These are phyloP conservation scores for Tolypocladium sp. DNA, from an alignment of 2,329 filamentous ascomycete genomes.

Conservation along the genomic window DNA sequence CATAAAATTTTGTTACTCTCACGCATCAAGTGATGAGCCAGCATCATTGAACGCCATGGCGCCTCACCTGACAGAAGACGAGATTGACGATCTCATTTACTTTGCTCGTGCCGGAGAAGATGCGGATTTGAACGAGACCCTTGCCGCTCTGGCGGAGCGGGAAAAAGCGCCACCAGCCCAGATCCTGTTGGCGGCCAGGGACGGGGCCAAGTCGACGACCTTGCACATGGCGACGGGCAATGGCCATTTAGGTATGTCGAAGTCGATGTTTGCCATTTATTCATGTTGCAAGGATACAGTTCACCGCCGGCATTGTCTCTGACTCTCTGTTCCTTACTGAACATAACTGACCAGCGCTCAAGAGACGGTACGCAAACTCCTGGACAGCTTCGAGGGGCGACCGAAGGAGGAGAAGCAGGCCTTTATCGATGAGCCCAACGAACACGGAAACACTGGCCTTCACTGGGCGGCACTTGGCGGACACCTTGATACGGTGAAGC, in stretches of 20 bases:
- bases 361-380: slow-evolving; percentile 36
- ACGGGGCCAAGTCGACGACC: slow-evolving; percentile 68
- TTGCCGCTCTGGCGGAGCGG: slow-evolving; percentile 52
- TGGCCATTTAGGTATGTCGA: slow-evolving; percentile 63
- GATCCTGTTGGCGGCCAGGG: slow-evolving; percentile 61
- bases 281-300: not conserved
- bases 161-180: slow-evolving; percentile 51
- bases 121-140: slow-evolving; percentile 50
- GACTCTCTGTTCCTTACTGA: not conserved
- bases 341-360: not conserved
- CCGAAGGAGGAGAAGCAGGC: slow-evolving; percentile 33
- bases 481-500: slow-evolving; percentile 70
- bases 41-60: slow-evolving; percentile 25
- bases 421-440: slow-evolving; percentile 63
- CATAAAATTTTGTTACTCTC: slow-evolving; percentile 18
- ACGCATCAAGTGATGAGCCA: slow-evolving; percentile 2
- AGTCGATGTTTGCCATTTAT: not conserved
- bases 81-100: slow-evolving; percentile 89
- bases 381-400: slow-evolving; percentile 31
- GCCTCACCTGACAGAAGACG: slow-evolving; percentile 58
- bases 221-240: slow-evolving; percentile 93
- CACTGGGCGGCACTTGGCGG: slow-evolving; percentile 93
- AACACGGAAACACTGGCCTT: slow-evolving; percentile 79
- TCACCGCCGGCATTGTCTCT: too few species aligned
- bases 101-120: slow-evolving; percentile 71